Evolutionary conservation across 257 asterid species (phyloP).

Genomic region (Capsicum baccatum): DNA sequence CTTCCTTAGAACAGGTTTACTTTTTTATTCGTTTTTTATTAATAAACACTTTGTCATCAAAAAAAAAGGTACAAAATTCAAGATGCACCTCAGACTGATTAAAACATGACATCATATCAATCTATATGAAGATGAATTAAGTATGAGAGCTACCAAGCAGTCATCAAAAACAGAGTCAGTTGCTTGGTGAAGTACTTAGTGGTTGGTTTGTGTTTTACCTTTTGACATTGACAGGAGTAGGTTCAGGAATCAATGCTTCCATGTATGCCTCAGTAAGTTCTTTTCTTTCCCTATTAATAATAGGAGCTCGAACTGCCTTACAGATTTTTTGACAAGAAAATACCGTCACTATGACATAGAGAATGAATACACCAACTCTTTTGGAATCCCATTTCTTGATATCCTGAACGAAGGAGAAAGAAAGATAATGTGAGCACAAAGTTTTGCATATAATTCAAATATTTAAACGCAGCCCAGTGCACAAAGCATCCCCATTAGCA

Average conservation of each 20-base stretch:
- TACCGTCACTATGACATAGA: conserved; percentile 57
- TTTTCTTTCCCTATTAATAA: conserved; percentile 67
- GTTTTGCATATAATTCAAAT: background rate
- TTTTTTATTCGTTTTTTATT: background rate
- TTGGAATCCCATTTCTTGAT: conserved; percentile 78
- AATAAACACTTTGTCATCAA: background rate
- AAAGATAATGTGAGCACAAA: background rate
- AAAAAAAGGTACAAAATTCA: background rate
- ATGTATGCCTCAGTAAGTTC: conserved; percentile 87
- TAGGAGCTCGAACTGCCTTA: conserved; percentile 75
- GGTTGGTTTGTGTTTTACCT: conserved; percentile 46
- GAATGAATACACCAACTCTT: conserved; percentile 68
- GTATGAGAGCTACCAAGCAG: background rate
- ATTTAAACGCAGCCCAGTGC: too few relatives aligned
- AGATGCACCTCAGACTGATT: conserved; percentile 22
- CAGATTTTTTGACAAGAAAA: conserved; percentile 66
- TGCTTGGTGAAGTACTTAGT: background rate
- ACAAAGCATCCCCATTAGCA: too few relatives aligned
- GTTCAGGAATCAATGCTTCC: conserved; percentile 97
- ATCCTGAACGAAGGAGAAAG: conserved; percentile 59
- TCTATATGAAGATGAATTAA: background rate
- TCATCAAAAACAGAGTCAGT: background rate
- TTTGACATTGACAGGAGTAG: conserved; percentile 77
- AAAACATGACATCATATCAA: background rate
- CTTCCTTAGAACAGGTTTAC: background rate